phyloP scores from a whole-genome alignment of 345 rosid genomes.

The Psidium friedrichsthalianum region DNA sequence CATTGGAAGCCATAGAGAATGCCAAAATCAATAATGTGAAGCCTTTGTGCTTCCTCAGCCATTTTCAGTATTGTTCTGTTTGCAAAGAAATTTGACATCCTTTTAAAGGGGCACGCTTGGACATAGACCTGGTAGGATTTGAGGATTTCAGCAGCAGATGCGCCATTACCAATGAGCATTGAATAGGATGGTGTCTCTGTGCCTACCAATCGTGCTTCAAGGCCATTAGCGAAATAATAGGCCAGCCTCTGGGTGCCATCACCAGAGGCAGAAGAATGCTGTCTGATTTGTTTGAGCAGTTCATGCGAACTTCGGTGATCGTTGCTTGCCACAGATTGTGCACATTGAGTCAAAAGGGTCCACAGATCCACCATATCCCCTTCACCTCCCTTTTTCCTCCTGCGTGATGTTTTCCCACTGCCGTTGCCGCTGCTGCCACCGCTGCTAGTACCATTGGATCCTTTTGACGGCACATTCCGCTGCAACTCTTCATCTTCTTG shows the following conservation, averaged over 20 bases:
- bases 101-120: conserved; percentile 37
- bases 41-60: conserved; percentile 33
- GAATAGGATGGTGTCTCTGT: conserved; percentile 15
- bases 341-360: conserved; percentile 47
- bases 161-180: conserved; percentile 1
- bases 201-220: conserved; percentile 57
- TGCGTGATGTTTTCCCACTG: conserved; percentile 2
- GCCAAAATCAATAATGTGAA: conserved; percentile 77
- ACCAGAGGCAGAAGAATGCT: conserved; percentile 44
- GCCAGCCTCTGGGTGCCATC: conserved; percentile 62
- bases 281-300: conserved; percentile 49
- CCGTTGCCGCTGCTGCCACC: neutral
- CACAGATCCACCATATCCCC: conserved; percentile 39
- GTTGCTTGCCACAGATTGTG: conserved; percentile 50
- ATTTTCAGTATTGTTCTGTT: conserved; percentile 34
- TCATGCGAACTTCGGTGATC: conserved; percentile 49
- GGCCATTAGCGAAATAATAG: conserved; percentile 47
- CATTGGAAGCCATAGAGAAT: conserved; percentile 77
- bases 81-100: conserved; percentile 35
- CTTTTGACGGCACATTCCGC: neutral
- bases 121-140: conserved; percentile 41
- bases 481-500: neutral
- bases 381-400: conserved; percentile 10
- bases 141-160: conserved; percentile 44
- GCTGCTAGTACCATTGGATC: neutral